phyloP scores from a whole-genome alignment of 2,329 filamentous ascomycete genomes.

The Phyllosticta citribraziliensis region DNA sequence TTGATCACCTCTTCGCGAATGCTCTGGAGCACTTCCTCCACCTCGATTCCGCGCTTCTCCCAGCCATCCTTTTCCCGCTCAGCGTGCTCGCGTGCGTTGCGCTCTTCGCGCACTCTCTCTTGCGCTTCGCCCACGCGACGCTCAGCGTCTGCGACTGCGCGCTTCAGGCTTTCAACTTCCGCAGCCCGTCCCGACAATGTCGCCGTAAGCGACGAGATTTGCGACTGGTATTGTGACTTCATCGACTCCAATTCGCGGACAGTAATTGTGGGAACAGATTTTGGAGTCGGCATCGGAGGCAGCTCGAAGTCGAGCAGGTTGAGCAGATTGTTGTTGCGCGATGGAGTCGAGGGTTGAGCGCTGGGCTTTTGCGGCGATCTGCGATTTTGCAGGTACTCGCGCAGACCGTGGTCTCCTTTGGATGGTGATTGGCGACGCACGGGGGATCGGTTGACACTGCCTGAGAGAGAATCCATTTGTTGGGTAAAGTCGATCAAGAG shows the following conservation, averaged over 20 bases:
- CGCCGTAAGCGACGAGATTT: slow-evolving; percentile 90
- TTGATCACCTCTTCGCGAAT: slow-evolving; percentile 74
- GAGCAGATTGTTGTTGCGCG: slow-evolving; percentile 41
- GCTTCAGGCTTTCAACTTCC: slow-evolving; percentile 77
- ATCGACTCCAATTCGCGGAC: slow-evolving; percentile 85
- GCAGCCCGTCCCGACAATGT: slow-evolving; percentile 88
- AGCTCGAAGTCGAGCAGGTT: slow-evolving; percentile 85
- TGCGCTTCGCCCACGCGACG: slow-evolving; percentile 79
- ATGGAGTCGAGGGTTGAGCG: slow-evolving; percentile 39
- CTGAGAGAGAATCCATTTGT: slow-evolving; percentile 51
- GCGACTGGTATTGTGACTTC: slow-evolving; percentile 81
- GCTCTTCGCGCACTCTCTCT: slow-evolving; percentile 73
- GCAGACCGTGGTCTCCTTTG: slow-evolving; percentile 41
- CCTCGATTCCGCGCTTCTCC: slow-evolving; percentile 76
- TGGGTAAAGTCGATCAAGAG: slow-evolving; percentile 83
- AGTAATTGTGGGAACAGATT: slow-evolving; percentile 82
- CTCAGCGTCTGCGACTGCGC: slow-evolving; percentile 82
- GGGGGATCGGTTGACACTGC: slow-evolving; percentile 30
- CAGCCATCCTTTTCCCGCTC: slow-evolving; percentile 68
- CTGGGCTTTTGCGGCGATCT: slow-evolving; percentile 32
- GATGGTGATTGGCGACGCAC: slow-evolving; percentile 38
- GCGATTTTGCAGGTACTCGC: slow-evolving; percentile 31
- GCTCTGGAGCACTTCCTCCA: slow-evolving; percentile 69
- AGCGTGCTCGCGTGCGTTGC: slow-evolving; percentile 58
- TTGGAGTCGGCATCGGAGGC: slow-evolving; percentile 83